Percentiles rank a stretch among this genome's conserved stretches.
These are phyloP conservation scores for Rhododendron simsii DNA, from an alignment of 148 eudicot species.

Conservation along the genomic window DNA sequence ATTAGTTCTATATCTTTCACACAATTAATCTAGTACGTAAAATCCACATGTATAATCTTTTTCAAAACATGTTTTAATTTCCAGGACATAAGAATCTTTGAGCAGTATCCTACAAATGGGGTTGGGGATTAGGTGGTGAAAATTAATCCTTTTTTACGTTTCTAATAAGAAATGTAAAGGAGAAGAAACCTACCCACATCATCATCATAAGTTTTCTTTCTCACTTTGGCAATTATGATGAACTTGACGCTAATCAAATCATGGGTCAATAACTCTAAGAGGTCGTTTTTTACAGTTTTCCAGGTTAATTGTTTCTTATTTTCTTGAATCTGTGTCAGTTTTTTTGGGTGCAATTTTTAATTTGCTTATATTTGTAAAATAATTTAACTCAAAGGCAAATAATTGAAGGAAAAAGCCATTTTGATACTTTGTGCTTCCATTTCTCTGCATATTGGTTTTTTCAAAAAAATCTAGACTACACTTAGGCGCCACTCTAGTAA, in stretches of 20 bases:
- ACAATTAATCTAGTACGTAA: background rate
- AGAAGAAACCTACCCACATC: background rate
- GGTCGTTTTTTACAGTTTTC: background rate
- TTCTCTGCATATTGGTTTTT: background rate
- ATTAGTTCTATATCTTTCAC: background rate
- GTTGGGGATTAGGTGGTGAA: conserved; percentile 10
- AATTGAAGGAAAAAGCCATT: background rate
- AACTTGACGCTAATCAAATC: background rate
- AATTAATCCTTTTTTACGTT: background rate
- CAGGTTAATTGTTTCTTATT: no score
- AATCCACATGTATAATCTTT: background rate
- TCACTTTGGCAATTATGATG: background rate
- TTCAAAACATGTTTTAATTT: background rate
- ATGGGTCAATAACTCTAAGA: background rate
- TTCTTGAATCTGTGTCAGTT: background rate
- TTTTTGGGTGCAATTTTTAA: background rate
- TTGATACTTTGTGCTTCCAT: background rate
- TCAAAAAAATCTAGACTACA: no score
- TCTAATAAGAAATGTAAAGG: background rate
- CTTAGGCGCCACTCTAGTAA: no score
- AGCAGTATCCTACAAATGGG: background rate
- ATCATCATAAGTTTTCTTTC: background rate
- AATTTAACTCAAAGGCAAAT: background rate
- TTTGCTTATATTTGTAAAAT: no score
- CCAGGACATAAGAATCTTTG: conserved; percentile 9